These are phyloP conservation scores for Urtica urens DNA, from an alignment of 306 rosid genomes.

Conservation along the genomic window DNA sequence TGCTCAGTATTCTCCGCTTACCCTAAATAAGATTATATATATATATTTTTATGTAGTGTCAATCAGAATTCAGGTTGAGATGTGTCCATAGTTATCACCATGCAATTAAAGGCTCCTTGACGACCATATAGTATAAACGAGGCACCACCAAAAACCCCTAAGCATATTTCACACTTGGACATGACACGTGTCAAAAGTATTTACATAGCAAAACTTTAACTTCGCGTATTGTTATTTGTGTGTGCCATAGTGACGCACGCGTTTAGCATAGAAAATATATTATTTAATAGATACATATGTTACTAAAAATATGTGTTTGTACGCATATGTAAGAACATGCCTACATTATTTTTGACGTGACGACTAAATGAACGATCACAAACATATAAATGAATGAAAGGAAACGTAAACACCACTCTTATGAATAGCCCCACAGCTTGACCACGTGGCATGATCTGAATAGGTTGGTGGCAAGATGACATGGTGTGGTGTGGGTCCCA, in stretches of 20 bases:
- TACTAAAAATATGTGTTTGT: not conserved
- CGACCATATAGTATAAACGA: not conserved
- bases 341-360: not conserved
- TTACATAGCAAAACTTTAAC: not conserved
- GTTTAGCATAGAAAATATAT: too few species aligned
- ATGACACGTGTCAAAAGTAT: conserved; percentile 1
- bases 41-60: too few species aligned
- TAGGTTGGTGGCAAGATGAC: conserved; percentile 3
- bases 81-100: not conserved
- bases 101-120: conserved; percentile 1
- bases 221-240: not conserved
- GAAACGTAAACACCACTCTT: not conserved
- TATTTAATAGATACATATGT: too few species aligned
- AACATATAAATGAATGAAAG: not conserved
- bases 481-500: not conserved
- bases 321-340: not conserved
- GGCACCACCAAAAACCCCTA: not conserved
- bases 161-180: not conserved
- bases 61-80: not conserved
- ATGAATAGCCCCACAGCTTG: not conserved
- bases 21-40: too few species aligned
- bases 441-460: conserved; percentile 9
- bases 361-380: not conserved
- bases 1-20: too few species aligned
- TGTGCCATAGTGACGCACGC: conserved; percentile 3